A percentile compares a stretch with the other conserved stretches of the same genome.
Conservation (phyloP, 768 basidiomycete genomes). For the Trametes villosa region DNA sequence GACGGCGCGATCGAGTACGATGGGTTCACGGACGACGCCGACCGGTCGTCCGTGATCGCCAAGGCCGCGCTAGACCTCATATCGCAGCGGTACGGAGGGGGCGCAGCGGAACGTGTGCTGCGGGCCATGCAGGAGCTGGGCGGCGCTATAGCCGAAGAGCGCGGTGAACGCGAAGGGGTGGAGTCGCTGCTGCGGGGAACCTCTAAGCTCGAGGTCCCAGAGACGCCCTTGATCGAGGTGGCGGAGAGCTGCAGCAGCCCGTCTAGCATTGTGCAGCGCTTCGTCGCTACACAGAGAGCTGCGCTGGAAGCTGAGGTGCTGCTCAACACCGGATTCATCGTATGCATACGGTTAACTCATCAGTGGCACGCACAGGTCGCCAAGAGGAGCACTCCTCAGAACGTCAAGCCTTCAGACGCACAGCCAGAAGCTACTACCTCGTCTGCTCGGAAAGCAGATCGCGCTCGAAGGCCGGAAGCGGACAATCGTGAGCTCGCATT, state of each 20-base stretch:
- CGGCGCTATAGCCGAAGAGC: not conserved
- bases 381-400: not conserved
- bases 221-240: not conserved
- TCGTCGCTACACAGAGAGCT: not conserved
- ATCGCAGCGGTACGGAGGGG: not conserved
- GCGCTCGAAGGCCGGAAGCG: too few species aligned
- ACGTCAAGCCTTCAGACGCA: too few species aligned
- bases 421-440: too few species aligned
- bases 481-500: not conserved
- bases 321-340: not conserved
- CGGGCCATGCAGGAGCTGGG: conserved; percentile 2
- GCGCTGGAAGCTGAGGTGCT: not conserved
- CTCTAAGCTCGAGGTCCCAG: not conserved
- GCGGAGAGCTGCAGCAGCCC: not conserved
- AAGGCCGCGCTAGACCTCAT: conserved; percentile 2
- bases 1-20: not conserved
- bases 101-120: not conserved
- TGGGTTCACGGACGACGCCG: not conserved
- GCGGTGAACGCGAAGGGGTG: not conserved
- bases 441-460: too few species aligned
- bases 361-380: not conserved
- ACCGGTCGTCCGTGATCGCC: not conserved
- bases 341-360: not conserved
- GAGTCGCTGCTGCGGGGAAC: not conserved
- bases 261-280: not conserved